Conservation (phyloP, 257 asterid genomes). For the Oldenlandia corymbosa region DNA sequence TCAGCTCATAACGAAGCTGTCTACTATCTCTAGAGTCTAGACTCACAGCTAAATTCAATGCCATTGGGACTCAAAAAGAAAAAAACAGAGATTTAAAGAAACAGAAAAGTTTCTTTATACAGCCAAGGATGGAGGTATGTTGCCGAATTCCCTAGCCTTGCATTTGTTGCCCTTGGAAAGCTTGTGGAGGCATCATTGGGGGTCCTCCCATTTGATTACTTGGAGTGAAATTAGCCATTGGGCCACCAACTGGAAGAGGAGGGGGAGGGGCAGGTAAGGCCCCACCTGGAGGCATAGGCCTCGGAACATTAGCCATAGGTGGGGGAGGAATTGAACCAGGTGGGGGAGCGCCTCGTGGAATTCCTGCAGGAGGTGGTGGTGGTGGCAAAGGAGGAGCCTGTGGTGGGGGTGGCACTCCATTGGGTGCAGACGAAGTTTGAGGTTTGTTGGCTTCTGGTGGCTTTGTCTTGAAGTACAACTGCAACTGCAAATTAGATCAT, state of each 20-base stretch:
- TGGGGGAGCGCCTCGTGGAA: conserved; percentile 38
- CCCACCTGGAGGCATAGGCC: conserved; percentile 99
- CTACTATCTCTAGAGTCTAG: too few species aligned
- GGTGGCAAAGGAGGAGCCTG: conserved; percentile 75
- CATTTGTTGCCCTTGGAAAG: conserved; percentile 68
- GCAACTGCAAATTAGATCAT: conserved; percentile 44
- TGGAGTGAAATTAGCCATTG: conserved; percentile 80
- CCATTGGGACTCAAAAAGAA: too few species aligned
- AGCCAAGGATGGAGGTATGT: conserved; percentile 31
- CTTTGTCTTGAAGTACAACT: conserved; percentile 69
- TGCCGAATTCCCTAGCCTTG: conserved; percentile 55
- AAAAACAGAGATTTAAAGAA: too few species aligned
- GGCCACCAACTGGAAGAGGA: conserved; percentile 65
- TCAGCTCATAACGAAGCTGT: too few species aligned
- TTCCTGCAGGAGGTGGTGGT: conserved; percentile 60
- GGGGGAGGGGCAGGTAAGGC: conserved; percentile 92
- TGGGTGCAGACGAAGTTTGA: conserved; percentile 48
- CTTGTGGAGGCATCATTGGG: conserved; percentile 74
- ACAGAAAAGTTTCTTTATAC: too few species aligned
- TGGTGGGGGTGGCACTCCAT: conserved; percentile 80
- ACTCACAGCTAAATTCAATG: too few species aligned
- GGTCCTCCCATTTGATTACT: conserved; percentile 83
- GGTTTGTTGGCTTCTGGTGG: conserved; percentile 75
- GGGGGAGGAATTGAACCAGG: conserved; percentile 57
- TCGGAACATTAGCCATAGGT: conserved; percentile 71